Percentiles rank a stretch among this genome's conserved stretches.
Conservation (phyloP, 495 filamentous ascomycete genomes). For the Penicillium bovifimosum region DNA sequence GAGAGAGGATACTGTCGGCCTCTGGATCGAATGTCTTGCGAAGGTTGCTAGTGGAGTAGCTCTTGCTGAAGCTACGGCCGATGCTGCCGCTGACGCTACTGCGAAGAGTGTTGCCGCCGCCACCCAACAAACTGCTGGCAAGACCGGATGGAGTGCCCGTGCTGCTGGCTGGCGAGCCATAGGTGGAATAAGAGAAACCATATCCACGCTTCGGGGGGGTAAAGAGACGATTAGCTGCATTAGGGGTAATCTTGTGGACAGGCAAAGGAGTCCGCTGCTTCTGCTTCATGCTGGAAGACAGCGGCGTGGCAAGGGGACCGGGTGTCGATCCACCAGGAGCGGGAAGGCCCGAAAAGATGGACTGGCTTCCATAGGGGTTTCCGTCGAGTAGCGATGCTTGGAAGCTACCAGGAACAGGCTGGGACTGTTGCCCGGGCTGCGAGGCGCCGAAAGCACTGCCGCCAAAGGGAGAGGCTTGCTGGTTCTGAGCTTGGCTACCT, state of each 20-base stretch:
- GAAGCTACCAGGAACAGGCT: constrained; percentile 56
- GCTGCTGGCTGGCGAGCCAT: constrained; percentile 71
- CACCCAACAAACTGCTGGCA: constrained; percentile 58
- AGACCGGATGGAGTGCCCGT: constrained; percentile 64
- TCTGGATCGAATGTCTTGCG: constrained; percentile 58
- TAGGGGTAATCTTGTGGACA: constrained; percentile 81
- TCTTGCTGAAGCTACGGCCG: constrained; percentile 56
- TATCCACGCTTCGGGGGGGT: constrained; percentile 80
- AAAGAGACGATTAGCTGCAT: constrained; percentile 65
- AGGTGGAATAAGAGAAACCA: constrained; percentile 86
- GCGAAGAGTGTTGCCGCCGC: constrained; percentile 40
- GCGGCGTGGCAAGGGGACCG: constrained; percentile 81
- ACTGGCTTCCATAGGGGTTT: constrained; percentile 76
- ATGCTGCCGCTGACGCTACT: constrained; percentile 49
- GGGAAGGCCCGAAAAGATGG: constrained; percentile 68
- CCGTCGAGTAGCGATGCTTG: constrained; percentile 69
- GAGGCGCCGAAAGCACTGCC: constrained; percentile 55
- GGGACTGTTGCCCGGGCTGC: constrained; percentile 46
- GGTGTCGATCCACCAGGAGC: constrained; percentile 58
- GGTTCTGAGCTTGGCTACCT: constrained; percentile 57
- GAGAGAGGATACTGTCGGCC: constrained; percentile 76
- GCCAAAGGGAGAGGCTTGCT: constrained; percentile 43
- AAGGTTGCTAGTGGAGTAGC: constrained; percentile 61
- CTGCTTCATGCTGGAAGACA: constrained; percentile 64
- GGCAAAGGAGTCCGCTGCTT: constrained; percentile 75